Conservation (phyloP, 805 yeast species). For the Lipomyces yamadae region DNA sequence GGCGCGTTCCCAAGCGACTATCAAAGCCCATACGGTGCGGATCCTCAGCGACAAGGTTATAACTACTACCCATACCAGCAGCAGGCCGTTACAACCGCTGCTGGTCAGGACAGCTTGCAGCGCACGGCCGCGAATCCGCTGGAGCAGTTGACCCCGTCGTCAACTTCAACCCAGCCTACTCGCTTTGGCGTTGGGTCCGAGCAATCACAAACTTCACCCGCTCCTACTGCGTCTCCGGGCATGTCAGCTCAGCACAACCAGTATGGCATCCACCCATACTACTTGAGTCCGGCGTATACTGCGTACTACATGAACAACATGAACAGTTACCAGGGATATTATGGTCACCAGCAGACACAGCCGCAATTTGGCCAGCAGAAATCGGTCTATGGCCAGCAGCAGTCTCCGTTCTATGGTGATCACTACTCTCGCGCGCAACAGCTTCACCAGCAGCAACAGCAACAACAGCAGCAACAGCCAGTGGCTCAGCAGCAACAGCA, state of each 20-base stretch:
- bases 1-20: slow-evolving; percentile 38
- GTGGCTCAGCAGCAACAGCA: slow-evolving; percentile 14
- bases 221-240: slow-evolving; percentile 35
- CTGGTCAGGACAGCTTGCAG: slow-evolving; percentile 32
- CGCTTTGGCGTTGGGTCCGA: slow-evolving; percentile 38
- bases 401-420: slow-evolving; percentile 23
- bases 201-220: slow-evolving; percentile 32
- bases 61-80: slow-evolving; percentile 36
- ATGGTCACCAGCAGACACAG: slow-evolving; percentile 37
- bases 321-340: slow-evolving; percentile 36
- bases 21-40: slow-evolving; percentile 36
- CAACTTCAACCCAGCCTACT: slow-evolving; percentile 34
- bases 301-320: slow-evolving; percentile 38
- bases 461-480: slow-evolving; percentile 9
- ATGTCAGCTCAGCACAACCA: slow-evolving; percentile 32
- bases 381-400: slow-evolving; percentile 35
- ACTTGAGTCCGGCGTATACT: slow-evolving; percentile 36
- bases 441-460: slow-evolving; percentile 23
- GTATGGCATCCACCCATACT: slow-evolving; percentile 39
- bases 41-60: slow-evolving; percentile 36
- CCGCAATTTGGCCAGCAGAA: slow-evolving; percentile 34
- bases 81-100: slow-evolving; percentile 22
- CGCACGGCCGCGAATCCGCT: slow-evolving; percentile 34
- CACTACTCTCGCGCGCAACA: slow-evolving; percentile 26
- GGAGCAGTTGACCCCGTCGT: slow-evolving; percentile 36